Base-by-base conservation (phyloP, 2,329 filamentous ascomycete genomes). In the Onygenales sp. region DNA sequence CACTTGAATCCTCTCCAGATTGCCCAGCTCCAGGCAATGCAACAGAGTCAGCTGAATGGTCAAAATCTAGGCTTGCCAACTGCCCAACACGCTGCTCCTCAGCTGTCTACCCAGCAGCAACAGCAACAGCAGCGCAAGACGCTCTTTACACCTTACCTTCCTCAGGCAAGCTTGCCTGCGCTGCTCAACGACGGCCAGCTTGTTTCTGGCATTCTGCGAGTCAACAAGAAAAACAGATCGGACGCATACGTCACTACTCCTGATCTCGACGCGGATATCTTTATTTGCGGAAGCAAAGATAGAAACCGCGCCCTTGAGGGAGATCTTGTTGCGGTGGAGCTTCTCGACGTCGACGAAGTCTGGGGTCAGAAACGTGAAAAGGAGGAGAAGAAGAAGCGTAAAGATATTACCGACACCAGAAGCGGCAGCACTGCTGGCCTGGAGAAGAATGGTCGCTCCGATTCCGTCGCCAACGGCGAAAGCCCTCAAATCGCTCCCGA, bases 311-410 rank as follows among this genome's bases (percentile, higher is more conserved):
- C 93, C 53, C 80, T 98, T 38, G 93, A 98, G 70, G 93, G 93
- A 55, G 93, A 98, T 69, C 80, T 95, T 53, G 93, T 98, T 55
- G 93, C 93, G 35, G 84, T 98, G 52, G 93, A 98, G 73, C 84
- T 98, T 46, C 83, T 98, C 50, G 92, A 98, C 65, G 93, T 98
- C 7, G 93, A 97, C 68, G 93, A 98, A 67, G 93, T 98, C 2
- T 98, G 93, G 93, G 83, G 86, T 27, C 93, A 98, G 77, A 98
- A 98, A 79, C 89, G 90, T 54, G 93, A 98, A 72, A 98, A 98
- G 71, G 93, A 98, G 74, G 93, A 98, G 71, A 98, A 98, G 81
- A 98, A 98, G 83, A 98, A 97, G 78, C 88, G 93, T 70, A 98
- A 98, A 78, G 93, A 98, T 66, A 95, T 96, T 55, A 94, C 90